Conservation (phyloP, 495 filamentous ascomycete genomes). For the Xylaria grammica region DNA sequence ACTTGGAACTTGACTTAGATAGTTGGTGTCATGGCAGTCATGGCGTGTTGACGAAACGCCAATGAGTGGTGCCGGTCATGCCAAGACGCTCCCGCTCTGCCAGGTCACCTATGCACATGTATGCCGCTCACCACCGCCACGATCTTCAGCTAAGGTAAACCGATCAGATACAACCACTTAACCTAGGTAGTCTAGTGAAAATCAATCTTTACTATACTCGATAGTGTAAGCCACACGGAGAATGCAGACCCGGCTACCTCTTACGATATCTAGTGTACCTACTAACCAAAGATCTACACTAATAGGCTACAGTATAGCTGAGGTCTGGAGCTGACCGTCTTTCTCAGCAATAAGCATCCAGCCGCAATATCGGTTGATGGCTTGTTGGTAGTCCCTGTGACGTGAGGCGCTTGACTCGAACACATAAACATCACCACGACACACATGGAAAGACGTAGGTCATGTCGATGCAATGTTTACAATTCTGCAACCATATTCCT, state of each 20-base stretch:
- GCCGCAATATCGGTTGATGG: neutral
- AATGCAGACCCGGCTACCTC: neutral
- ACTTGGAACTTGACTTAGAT: neutral
- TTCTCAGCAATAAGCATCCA: neutral
- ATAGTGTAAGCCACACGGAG: neutral
- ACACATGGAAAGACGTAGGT: neutral
- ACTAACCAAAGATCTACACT: neutral
- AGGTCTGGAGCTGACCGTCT: neutral
- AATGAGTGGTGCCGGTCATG: slow-evolving; percentile 8
- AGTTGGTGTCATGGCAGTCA: neutral
- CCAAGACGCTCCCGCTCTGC: slow-evolving; percentile 11
- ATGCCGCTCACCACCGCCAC: neutral
- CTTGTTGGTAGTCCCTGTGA: neutral
- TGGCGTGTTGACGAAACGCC: neutral
- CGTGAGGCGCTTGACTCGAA: neutral
- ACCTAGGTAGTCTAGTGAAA: neutral
- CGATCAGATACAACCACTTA: slow-evolving; percentile 17
- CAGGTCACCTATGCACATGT: too few relatives aligned
- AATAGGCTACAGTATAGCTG: neutral
- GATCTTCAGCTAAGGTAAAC: slow-evolving; percentile 8
- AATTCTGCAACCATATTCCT: too few relatives aligned
- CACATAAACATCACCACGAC: neutral
- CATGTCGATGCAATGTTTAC: neutral
- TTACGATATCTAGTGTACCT: neutral
- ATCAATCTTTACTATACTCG: neutral